These are phyloP conservation scores for Gillenia trifoliata DNA, from an alignment of 306 rosid species.

Conservation along the genomic window DNA sequence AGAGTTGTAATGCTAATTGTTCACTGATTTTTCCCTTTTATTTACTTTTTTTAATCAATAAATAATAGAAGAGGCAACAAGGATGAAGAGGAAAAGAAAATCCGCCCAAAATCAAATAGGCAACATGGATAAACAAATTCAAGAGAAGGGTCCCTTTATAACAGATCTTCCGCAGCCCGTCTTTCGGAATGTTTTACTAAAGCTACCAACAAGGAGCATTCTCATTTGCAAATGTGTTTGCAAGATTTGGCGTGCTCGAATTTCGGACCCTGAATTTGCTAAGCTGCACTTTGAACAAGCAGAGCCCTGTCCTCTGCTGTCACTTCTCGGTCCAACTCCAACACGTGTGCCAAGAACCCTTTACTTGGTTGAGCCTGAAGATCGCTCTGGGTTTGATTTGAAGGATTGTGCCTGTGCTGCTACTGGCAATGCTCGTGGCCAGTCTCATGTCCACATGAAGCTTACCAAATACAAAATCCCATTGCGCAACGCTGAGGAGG, in stretches of 20 bases:
- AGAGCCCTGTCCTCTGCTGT: background rate
- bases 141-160: background rate
- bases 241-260: slow-evolving; percentile 11
- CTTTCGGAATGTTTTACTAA: background rate
- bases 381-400: background rate
- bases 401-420: no score
- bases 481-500: background rate
- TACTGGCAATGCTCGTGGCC: background rate
- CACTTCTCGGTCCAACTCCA: background rate
- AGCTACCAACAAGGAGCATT: slow-evolving; percentile 15
- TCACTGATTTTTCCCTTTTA: no score
- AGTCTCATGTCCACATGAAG: background rate
- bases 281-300: slow-evolving; percentile 8
- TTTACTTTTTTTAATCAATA: no score
- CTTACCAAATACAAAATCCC: slow-evolving; percentile 25
- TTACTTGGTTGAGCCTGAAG: slow-evolving; percentile 17
- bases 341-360: slow-evolving; percentile 11
- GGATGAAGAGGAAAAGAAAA: background rate
- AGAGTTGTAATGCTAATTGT: no score
- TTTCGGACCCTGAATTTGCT: slow-evolving; percentile 27
- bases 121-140: background rate
- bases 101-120: background rate
- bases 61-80: no score
- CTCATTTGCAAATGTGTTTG: slow-evolving; percentile 28
- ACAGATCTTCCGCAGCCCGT: slow-evolving; percentile 12